Evolutionary conservation across 768 basidiomycete genomes (phyloP).

Genomic region (Pleurotus djamor): DNA sequence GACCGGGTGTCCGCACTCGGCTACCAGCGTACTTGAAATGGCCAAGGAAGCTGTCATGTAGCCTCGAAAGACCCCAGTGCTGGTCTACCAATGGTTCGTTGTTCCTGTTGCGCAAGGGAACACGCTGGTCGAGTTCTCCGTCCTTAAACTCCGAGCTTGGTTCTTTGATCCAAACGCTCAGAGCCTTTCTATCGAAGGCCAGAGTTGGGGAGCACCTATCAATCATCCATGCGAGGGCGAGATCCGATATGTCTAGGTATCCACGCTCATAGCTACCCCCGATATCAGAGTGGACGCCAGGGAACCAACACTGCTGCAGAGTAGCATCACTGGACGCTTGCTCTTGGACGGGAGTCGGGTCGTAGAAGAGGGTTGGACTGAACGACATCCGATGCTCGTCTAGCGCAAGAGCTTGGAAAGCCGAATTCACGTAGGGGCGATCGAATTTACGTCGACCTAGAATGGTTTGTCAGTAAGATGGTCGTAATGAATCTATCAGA

Average conservation of each 20-base stretch:
- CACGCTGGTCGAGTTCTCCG: neutral
- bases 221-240: constrained; percentile 19
- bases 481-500: too few relatives aligned
- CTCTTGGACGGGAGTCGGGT: neutral
- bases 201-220: constrained; percentile 7
- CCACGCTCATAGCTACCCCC: constrained; percentile 13
- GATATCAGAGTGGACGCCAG: constrained; percentile 19
- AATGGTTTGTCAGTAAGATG: too few relatives aligned
- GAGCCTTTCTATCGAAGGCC: constrained; percentile 1
- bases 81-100: neutral
- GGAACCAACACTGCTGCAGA: constrained; percentile 18
- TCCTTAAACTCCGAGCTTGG: neutral
- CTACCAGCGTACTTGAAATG: neutral
- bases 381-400: constrained; percentile 8
- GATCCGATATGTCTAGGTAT: constrained; percentile 10
- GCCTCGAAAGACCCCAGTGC: neutral
- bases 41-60: neutral
- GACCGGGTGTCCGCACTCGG: neutral
- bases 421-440: neutral
- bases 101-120: neutral
- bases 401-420: constrained; percentile 10
- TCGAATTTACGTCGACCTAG: neutral
- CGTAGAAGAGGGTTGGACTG: constrained; percentile 7
- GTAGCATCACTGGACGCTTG: neutral
- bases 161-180: neutral